Base-by-base conservation (phyloP, 176 grass and related monocot genomes). In the Carex kokanica region DNA sequence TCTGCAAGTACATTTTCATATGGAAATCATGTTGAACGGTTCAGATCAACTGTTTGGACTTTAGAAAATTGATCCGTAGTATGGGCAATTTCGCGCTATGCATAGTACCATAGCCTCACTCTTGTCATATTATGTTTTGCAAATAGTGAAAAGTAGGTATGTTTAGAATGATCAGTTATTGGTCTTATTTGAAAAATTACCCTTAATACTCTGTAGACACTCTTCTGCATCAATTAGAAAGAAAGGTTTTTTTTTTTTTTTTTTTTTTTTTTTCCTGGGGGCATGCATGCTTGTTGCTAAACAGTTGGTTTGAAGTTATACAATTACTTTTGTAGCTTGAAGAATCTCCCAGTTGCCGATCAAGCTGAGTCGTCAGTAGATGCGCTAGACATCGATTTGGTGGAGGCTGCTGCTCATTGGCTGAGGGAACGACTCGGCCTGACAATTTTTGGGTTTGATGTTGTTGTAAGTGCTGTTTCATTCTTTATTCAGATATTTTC, bases 361-460 rank as follows among this genome's bases (percentile, higher is more conserved):
- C 91, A 91, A 73, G 89, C 91, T 52, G 88, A 94, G 66, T 82
- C 68, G 58, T 62, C 72, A 85, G 72, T 74, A 56, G 81, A 80
- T 62, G 74, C 55, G 23, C 62, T 98, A 65, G 86, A 91, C 64
- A 83, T 85, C 8, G 72, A 66, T 81, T 74, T 93, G 67, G 79
- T 95, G 8, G 80, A 95, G 83, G 83, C 77, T 25, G 90, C 92
- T 54, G 89, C 95, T 64, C 89, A 84, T 47, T 88, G 73, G 83
- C 84, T 98, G 2, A 92, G 88, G 60, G 75, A 82, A 74, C 86
- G 43, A 65, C 92, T 98, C 72, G 89, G 89, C 55, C 92, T 98
- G 70, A 91, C 92, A 49, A 93, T 98, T 85, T 98, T 98, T 90
- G 95, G 95, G 25, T 98, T 98, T 83, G 95, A 98, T 80, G 92